A percentile compares a stretch with the other conserved stretches of the same genome.
These are phyloP conservation scores for Pythium scleroteichum DNA, from an alignment of 352 stramenopile species.

Conservation along the genomic window DNA sequence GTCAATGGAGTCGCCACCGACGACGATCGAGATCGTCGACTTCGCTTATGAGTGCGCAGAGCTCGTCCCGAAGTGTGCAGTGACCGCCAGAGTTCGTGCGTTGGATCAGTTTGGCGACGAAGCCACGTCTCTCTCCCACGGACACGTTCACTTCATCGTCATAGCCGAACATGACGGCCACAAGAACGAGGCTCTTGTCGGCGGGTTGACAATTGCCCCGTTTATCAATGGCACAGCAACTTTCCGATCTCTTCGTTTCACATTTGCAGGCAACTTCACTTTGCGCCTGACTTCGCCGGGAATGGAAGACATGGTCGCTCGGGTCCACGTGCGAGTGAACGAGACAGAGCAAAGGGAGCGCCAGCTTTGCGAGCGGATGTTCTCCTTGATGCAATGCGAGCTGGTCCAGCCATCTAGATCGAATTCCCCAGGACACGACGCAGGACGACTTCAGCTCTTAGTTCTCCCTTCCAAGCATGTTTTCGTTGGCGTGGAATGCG, in stretches of 20 bases:
- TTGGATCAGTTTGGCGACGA: constrained; percentile 59
- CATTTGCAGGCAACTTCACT: constrained; percentile 39
- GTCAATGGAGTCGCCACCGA: constrained; percentile 20
- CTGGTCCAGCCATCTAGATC: neutral
- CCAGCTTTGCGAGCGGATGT: constrained; percentile 10
- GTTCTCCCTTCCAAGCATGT: constrained; percentile 2
- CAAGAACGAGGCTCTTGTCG: neutral
- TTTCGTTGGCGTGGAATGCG: constrained; percentile 32
- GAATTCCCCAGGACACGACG: neutral
- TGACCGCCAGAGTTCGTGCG: constrained; percentile 41
- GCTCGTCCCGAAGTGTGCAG: constrained; percentile 43
- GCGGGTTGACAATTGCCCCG: constrained; percentile 7
- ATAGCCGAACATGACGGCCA: neutral
- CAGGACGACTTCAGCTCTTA: constrained; percentile 8
- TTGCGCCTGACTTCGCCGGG: constrained; percentile 34
- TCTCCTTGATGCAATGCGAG: constrained; percentile 23
- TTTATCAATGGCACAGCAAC: constrained; percentile 42
- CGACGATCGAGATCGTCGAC: constrained; percentile 43
- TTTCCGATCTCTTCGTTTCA: constrained; percentile 47
- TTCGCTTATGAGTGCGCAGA: constrained; percentile 50
- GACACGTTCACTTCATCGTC: constrained; percentile 33
- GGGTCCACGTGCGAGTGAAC: constrained; percentile 43
- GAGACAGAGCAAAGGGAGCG: constrained; percentile 7
- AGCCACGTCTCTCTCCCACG: constrained; percentile 28
- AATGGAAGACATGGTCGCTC: constrained; percentile 37